These are phyloP conservation scores for Diatrype stigma DNA, from an alignment of 2,329 filamentous ascomycete species.

Conservation along the genomic window DNA sequence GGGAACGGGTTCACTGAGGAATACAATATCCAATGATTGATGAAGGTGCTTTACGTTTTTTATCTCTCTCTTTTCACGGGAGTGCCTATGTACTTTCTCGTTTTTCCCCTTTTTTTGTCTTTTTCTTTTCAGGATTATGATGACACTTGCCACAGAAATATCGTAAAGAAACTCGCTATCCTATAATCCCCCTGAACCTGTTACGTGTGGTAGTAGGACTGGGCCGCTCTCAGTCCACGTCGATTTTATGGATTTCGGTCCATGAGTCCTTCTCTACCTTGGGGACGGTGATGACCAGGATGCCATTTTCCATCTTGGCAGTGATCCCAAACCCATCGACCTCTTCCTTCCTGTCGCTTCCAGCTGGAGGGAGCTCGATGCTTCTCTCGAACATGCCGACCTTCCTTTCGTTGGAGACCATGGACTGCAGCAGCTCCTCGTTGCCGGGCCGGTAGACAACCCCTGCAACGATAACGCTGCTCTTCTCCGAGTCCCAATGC, in stretches of 20 bases:
- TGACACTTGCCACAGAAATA: too few species aligned
- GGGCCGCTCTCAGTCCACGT: conserved; percentile 43
- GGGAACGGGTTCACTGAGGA: too few species aligned
- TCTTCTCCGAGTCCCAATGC: conserved; percentile 68
- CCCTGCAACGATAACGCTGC: conserved; percentile 62
- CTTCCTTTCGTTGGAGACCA: conserved; percentile 63
- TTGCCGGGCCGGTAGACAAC: conserved; percentile 70
- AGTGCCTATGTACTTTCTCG: too few species aligned
- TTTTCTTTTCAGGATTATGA: too few species aligned
- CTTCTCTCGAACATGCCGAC: conserved; percentile 72
- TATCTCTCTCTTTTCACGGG: too few species aligned
- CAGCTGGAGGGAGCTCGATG: conserved; percentile 53
- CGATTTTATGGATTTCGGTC: conserved; percentile 59
- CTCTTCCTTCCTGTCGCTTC: conserved; percentile 44
- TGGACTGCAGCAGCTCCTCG: conserved; percentile 61
- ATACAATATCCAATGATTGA: background rate
- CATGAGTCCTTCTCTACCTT: conserved; percentile 61
- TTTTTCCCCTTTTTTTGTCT: too few species aligned
- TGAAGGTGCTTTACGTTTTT: background rate
- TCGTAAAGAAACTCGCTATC: too few species aligned
- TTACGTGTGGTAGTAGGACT: background rate
- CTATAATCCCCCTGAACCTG: background rate
- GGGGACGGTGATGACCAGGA: conserved; percentile 72
- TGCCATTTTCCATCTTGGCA: conserved; percentile 74
- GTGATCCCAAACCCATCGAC: conserved; percentile 65